Evolutionary conservation across 139 green algal genomes (phyloP), one percentile per base, ranked within the genome.

Genomic region (Nannochloris sp.): DNA sequence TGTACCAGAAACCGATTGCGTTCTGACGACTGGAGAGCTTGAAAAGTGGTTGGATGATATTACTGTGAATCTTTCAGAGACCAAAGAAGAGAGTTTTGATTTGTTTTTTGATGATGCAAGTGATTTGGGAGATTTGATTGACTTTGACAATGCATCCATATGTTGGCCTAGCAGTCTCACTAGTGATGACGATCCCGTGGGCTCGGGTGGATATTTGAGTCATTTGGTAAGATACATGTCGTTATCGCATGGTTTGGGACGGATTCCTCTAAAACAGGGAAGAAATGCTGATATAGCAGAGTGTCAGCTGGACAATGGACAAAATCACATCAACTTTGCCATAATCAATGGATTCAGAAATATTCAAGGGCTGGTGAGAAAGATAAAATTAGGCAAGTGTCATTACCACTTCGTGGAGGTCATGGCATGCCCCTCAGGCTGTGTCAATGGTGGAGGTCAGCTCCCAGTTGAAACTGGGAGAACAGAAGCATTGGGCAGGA

Each of bases 371-470:
- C 59, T 98, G 2, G 68, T 98, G 50, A 76, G 91, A 21, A 88
- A 90, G 71, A 74, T 95, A 4, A 95, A 95, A 79, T 55, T 67
- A 11, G 60, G 67, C 4, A 66, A 67, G 5, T 93, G 86, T 73
- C 65, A 80, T 43, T 97, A 95, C 59, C 71, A 96, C 43, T 98
- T 90, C 57, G 83, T 98, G 4, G 93, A 98, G 64, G 81, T 97
- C 21, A 99, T 99, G 93, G 93, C 93, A 4, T 99, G 93, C 73
- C 93, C 93, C 9, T 72, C 68, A 3, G 72, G 68, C 19, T 98
- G 92, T 75, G 62, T 98, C 15, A 98, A 98, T 55, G 92, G 92
- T 1, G 92, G 91, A 4, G 92, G 92, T 0, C 92, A 98, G 75
- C 46, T 90, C 21, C 85, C 83, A 69, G 66, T 84, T 24, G 8